phyloP scores from a whole-genome alignment of 108 stramenopile species.

The Skeletonema costatum region DNA sequence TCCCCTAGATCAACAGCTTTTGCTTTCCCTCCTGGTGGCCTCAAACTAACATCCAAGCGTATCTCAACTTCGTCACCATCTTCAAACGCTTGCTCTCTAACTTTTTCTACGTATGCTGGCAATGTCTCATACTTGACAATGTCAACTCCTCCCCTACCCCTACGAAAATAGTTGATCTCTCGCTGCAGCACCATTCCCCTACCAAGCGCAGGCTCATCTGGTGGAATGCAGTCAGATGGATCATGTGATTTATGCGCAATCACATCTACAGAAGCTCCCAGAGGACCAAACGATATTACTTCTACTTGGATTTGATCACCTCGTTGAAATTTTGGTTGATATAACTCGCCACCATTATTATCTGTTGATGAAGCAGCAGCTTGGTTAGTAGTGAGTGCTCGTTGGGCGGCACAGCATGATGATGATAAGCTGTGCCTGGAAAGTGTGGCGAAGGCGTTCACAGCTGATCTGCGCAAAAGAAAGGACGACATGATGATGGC shows the following conservation, averaged over 20 bases:
- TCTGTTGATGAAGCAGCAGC: neutral
- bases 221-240: constrained; percentile 56
- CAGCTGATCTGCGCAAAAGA: neutral
- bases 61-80: constrained; percentile 50
- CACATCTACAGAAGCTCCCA: constrained; percentile 78
- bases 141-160: constrained; percentile 66
- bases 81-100: constrained; percentile 50
- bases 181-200: constrained; percentile 72
- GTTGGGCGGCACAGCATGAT: neutral
- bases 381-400: neutral
- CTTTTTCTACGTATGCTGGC: constrained; percentile 73
- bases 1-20: constrained; percentile 60
- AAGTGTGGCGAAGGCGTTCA: neutral
- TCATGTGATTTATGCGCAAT: constrained; percentile 64
- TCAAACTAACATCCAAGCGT: constrained; percentile 66
- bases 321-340: constrained; percentile 51
- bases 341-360: constrained; percentile 10
- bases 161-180: constrained; percentile 80
- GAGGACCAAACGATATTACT: constrained; percentile 73
- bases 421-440: neutral
- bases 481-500: neutral
- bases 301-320: constrained; percentile 81
- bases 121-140: constrained; percentile 77
- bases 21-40: constrained; percentile 71
- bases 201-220: constrained; percentile 67